Conservation (phyloP, 129 eudicot genomes). For the Heracleum sosnowskyi region DNA sequence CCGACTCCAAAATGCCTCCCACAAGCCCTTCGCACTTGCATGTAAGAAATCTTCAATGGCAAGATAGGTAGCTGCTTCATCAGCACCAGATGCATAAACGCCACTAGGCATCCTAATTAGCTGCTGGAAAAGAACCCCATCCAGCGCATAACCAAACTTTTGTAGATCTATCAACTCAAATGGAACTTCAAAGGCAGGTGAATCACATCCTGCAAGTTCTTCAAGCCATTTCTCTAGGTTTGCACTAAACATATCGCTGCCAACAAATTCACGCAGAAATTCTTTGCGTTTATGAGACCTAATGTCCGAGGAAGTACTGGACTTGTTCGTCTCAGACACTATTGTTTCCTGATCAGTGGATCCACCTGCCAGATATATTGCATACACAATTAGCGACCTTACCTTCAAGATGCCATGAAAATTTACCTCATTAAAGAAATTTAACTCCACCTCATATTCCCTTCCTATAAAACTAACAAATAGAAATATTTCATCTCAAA, state of each 20-base stretch:
- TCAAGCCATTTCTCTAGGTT: constrained; percentile 65
- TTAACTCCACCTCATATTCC: no score
- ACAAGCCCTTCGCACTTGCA: constrained; percentile 73
- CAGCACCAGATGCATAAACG: constrained; percentile 49
- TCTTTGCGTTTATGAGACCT: constrained; percentile 53
- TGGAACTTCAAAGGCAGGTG: constrained; percentile 65
- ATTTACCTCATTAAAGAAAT: no score
- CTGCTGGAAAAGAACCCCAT: constrained; percentile 85
- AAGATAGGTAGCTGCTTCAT: constrained; percentile 63
- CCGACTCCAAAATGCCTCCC: constrained; percentile 95
- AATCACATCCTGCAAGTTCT: constrained; percentile 27
- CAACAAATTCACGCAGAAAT: constrained; percentile 69
- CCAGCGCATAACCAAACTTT: constrained; percentile 92
- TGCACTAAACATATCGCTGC: constrained; percentile 45
- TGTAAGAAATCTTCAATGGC: constrained; percentile 91
- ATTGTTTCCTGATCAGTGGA: constrained; percentile 71
- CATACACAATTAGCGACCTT: constrained; percentile 7
- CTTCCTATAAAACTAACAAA: no score
- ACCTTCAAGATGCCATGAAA: background rate
- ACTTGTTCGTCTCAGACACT: constrained; percentile 65
- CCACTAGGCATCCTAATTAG: constrained; percentile 94
- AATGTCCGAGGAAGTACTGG: constrained; percentile 73
- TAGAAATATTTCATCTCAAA: no score
- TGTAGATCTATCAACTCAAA: constrained; percentile 87
- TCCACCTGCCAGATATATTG: constrained; percentile 38